These are phyloP conservation scores for Elsinoe perseae DNA, from an alignment of 2,329 filamentous ascomycete genomes.

Conservation along the genomic window DNA sequence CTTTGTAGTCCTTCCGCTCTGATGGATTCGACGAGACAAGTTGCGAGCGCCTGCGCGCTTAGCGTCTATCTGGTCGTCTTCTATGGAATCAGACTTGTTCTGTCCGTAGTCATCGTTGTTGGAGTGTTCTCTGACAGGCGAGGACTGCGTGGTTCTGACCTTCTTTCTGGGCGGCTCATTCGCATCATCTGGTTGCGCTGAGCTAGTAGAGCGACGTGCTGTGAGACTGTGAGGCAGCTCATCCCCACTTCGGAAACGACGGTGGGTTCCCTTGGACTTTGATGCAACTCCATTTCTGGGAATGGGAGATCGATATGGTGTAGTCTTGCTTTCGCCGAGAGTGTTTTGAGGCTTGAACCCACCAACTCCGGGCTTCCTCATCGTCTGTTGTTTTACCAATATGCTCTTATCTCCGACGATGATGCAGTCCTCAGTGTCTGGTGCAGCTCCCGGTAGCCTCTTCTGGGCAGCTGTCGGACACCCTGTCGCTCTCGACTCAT, in stretches of 20 bases:
- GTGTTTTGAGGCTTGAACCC: neutral
- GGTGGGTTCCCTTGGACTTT: too few species aligned
- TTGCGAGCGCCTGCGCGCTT: constrained; percentile 1
- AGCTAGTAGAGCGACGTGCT: too few species aligned
- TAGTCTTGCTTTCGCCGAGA: neutral
- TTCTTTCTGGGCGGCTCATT: neutral
- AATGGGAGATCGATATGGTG: too few species aligned
- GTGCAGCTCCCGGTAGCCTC: neutral
- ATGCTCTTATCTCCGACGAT: too few species aligned
- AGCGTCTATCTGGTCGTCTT: neutral
- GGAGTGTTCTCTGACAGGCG: neutral
- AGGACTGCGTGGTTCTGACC: constrained; percentile 3
- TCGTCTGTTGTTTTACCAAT: too few species aligned
- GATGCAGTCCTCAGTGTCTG: neutral
- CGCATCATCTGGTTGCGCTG: neutral
- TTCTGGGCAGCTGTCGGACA: neutral
- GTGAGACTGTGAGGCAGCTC: neutral
- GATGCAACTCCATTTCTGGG: too few species aligned
- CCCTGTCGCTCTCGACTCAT: neutral
- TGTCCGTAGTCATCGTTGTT: neutral
- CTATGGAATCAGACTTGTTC: neutral
- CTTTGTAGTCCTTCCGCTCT: neutral
- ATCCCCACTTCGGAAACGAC: neutral
- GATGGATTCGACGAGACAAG: neutral
- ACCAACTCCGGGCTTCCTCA: neutral